Conservation (phyloP, 257 asterid genomes). For the Apocynum venetum region DNA sequence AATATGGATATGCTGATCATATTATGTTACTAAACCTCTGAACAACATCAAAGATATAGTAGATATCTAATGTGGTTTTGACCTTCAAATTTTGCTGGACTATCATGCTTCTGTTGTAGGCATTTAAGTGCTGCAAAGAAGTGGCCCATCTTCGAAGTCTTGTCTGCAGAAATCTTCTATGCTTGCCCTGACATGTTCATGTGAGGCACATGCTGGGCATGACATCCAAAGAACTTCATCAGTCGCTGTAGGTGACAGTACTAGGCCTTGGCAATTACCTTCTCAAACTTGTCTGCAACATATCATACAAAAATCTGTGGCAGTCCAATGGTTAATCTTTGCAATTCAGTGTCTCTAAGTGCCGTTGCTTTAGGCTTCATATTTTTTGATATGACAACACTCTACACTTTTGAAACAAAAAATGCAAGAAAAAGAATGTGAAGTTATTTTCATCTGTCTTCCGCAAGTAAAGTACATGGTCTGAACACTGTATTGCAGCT, state of each 20-base stretch:
- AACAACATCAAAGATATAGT: neutral
- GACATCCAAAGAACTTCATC: slow-evolving; percentile 4
- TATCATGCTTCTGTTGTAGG: slow-evolving; percentile 5
- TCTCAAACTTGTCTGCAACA: slow-evolving; percentile 1
- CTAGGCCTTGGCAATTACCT: neutral
- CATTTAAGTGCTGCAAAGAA: slow-evolving; percentile 6
- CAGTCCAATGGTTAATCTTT: neutral
- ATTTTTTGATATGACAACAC: neutral
- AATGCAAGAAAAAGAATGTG: neutral
- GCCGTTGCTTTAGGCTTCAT: neutral
- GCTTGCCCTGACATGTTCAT: slow-evolving; percentile 14
- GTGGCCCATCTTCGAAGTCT: slow-evolving; percentile 12
- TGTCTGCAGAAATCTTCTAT: slow-evolving; percentile 8
- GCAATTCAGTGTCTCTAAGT: neutral
- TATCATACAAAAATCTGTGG: slow-evolving; percentile 8
- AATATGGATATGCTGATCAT: neutral
- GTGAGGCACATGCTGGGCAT: slow-evolving; percentile 20
- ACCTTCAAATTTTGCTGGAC: neutral
- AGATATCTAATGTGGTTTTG: neutral
- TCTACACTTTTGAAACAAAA: neutral
- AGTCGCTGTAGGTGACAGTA: neutral
- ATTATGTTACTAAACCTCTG: neutral
- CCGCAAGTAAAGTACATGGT: neutral
- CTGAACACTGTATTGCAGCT: slow-evolving; percentile 3
- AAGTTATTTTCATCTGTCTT: slow-evolving; percentile 3